Percentiles rank a stretch among this genome's conserved stretches.
Conservation (phyloP, 495 filamentous ascomycete species). For the Lasiosphaeriaceae sp. region DNA sequence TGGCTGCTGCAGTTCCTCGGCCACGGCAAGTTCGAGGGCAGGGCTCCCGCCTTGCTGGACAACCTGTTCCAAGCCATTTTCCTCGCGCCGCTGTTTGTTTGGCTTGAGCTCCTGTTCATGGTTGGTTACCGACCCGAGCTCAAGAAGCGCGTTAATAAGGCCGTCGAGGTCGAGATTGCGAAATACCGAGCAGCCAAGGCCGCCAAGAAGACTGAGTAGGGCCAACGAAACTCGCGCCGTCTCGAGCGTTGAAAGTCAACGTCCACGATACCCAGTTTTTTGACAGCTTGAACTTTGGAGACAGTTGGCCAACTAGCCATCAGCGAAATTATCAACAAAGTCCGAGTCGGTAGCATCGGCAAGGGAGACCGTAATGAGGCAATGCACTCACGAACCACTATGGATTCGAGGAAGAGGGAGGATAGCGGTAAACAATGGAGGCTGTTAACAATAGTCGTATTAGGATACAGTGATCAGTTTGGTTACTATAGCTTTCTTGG, state of each 20-base stretch:
- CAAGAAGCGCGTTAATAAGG: slow-evolving; percentile 71
- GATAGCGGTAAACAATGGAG: no score
- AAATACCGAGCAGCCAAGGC: slow-evolving; percentile 49
- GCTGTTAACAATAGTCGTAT: no score
- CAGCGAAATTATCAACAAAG: no score
- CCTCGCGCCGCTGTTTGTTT: slow-evolving; percentile 97
- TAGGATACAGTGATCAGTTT: no score
- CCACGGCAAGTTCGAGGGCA: slow-evolving; percentile 83
- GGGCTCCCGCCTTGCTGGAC: slow-evolving; percentile 84
- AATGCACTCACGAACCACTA: no score
- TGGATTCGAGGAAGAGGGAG: no score
- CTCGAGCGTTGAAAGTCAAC: neutral
- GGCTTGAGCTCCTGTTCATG: slow-evolving; percentile 90
- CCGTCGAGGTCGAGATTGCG: slow-evolving; percentile 63
- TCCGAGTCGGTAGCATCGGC: no score
- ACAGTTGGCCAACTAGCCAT: no score
- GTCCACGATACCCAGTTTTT: neutral
- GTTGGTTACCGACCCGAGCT: slow-evolving; percentile 88
- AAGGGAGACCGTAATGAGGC: no score
- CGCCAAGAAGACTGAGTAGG: slow-evolving; percentile 9
- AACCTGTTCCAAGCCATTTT: slow-evolving; percentile 88
- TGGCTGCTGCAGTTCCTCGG: slow-evolving; percentile 91
- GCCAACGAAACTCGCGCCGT: neutral
- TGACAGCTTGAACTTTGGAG: neutral
- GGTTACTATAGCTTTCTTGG: no score